Conservation (phyloP, 1,284 basidiomycete species). For the Apiotrichum domesticum region DNA sequence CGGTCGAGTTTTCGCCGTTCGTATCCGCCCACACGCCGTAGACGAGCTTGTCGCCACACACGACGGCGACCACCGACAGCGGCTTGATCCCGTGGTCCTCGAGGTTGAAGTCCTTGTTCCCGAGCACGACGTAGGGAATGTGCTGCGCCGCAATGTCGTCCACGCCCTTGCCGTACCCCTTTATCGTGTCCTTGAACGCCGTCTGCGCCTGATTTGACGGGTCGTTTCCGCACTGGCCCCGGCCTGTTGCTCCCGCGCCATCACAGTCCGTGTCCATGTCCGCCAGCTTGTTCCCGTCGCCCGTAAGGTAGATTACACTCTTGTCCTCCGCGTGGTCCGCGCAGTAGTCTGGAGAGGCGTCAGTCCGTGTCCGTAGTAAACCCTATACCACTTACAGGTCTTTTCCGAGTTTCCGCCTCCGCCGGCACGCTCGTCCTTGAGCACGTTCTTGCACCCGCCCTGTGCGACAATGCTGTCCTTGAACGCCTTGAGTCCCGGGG, state of each 20-base stretch:
- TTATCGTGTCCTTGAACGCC: not conserved
- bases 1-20: not conserved
- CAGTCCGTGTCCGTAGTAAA: not conserved
- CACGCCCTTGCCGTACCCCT: not conserved
- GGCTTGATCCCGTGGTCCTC: not conserved
- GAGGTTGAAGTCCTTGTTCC: not conserved
- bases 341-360: not conserved
- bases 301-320: not conserved
- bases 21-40: conserved; percentile 1
- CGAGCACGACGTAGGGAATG: not conserved
- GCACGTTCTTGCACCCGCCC: not conserved
- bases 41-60: not conserved
- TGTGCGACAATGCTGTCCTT: not conserved
- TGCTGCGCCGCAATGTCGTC: not conserved
- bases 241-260: not conserved
- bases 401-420: not conserved
- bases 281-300: not conserved
- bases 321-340: not conserved
- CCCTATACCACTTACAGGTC: not conserved
- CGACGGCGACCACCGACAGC: not conserved
- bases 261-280: conserved; percentile 4
- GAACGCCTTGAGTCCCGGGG: not conserved
- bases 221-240: not conserved
- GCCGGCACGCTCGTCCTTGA: not conserved
- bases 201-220: not conserved